Evolutionary conservation across 139 green algal genomes (phyloP).

Genomic region (Chlorella sorokiniana): DNA sequence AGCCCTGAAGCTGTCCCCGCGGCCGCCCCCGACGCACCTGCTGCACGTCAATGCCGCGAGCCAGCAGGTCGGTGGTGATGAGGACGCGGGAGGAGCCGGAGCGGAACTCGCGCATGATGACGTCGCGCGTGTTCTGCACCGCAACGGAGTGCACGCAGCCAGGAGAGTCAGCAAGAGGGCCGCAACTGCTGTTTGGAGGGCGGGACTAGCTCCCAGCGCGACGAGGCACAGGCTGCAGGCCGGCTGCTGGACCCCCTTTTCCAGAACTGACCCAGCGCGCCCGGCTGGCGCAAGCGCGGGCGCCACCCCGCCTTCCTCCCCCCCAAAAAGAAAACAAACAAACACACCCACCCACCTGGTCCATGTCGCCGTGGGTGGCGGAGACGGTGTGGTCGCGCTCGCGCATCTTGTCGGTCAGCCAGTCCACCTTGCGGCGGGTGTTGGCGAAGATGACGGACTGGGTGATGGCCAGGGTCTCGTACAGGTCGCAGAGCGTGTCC

Average conservation of each 20-base stretch:
- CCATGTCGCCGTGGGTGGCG: slow-evolving; percentile 99
- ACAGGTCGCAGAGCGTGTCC: slow-evolving; percentile 99
- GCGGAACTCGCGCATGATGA: slow-evolving; percentile 99
- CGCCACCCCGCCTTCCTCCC: not conserved
- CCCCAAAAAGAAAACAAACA: not conserved
- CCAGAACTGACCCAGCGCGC: not conserved
- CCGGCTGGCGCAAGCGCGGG: not conserved
- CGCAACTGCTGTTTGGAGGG: not conserved
- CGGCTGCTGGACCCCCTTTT: too few species aligned
- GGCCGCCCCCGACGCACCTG: slow-evolving; percentile 61
- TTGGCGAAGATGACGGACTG: slow-evolving; percentile 99
- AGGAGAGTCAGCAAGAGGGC: not conserved
- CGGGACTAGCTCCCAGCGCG: too few species aligned
- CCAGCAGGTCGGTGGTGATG: slow-evolving; percentile 99
- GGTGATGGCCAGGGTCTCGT: slow-evolving; percentile 99
- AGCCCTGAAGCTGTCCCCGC: not conserved
- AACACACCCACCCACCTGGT: slow-evolving; percentile 54
- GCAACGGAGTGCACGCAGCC: not conserved
- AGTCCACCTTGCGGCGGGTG: slow-evolving; percentile 99
- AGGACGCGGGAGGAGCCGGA: slow-evolving; percentile 98
- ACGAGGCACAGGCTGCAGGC: too few species aligned
- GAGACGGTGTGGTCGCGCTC: slow-evolving; percentile 98
- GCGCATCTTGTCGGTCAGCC: slow-evolving; percentile 99
- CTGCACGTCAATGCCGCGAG: slow-evolving; percentile 99
- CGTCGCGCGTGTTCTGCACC: slow-evolving; percentile 96